These are phyloP conservation scores for Begonia loranthoides DNA, from an alignment of 306 rosid genomes.

Conservation along the genomic window DNA sequence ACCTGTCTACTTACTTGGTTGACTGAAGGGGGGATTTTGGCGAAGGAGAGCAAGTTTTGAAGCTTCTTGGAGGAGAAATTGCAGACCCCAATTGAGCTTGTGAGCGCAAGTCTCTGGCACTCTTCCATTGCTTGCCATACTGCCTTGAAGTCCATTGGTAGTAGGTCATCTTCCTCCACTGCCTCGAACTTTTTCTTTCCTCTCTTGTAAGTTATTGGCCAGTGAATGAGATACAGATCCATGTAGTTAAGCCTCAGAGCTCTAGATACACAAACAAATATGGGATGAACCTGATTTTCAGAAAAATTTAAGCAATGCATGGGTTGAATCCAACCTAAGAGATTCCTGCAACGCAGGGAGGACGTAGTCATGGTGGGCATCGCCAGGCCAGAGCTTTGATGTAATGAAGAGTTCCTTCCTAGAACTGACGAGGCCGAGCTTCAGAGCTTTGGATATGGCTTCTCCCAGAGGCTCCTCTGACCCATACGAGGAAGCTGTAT, in stretches of 20 bases:
- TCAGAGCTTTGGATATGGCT: slow-evolving; percentile 10
- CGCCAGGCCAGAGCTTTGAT: slow-evolving; percentile 11
- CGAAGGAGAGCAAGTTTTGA: slow-evolving; percentile 15
- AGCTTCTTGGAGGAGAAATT: slow-evolving; percentile 21
- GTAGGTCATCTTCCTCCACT: slow-evolving; percentile 1
- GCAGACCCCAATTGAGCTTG: slow-evolving; percentile 20
- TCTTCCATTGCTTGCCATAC: slow-evolving; percentile 24
- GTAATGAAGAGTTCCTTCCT: slow-evolving; percentile 19
- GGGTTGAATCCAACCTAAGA: slow-evolving; percentile 3
- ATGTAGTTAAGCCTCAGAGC: slow-evolving; percentile 6
- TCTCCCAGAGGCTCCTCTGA: slow-evolving; percentile 14
- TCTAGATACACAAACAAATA: not conserved
- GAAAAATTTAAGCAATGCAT: not conserved
- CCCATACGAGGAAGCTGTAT: slow-evolving; percentile 11
- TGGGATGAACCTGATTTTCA: not conserved
- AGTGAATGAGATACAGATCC: slow-evolving; percentile 11
- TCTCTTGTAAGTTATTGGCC: slow-evolving; percentile 6
- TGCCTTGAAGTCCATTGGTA: slow-evolving; percentile 17
- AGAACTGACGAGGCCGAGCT: slow-evolving; percentile 3
- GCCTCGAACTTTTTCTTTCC: not conserved
- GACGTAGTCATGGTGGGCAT: slow-evolving; percentile 8
- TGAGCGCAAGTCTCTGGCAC: slow-evolving; percentile 20
- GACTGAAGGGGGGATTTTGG: slow-evolving; percentile 25
- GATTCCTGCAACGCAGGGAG: slow-evolving; percentile 10
- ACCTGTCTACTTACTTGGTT: slow-evolving; percentile 13